A percentile compares a stretch with the other conserved stretches of the same genome.
These are phyloP conservation scores for Herpetomonas tarakana DNA, from an alignment of 208 protist species.

Conservation along the genomic window DNA sequence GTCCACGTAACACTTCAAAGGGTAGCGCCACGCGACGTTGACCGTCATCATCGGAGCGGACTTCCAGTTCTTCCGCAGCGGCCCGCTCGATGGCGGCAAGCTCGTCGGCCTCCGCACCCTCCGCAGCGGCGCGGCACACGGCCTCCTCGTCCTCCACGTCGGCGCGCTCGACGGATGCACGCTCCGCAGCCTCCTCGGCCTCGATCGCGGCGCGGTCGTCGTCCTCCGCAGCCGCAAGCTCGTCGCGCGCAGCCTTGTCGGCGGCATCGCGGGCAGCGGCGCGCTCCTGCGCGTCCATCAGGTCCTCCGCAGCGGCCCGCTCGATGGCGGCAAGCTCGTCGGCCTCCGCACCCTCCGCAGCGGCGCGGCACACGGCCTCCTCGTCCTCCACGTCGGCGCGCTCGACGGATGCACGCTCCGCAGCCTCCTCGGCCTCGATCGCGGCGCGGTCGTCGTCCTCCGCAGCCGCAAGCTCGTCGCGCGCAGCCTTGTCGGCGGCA, in stretches of 20 bases:
- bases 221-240: constrained; percentile 10
- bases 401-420: constrained; percentile 13
- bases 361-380: constrained; percentile 4
- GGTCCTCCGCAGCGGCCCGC: neutral
- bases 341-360: constrained; percentile 4
- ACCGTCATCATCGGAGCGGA: too few relatives aligned
- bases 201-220: constrained; percentile 18
- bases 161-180: constrained; percentile 10
- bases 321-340: neutral
- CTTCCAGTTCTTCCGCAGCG: too few relatives aligned
- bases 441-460: constrained; percentile 15
- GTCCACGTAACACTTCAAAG: neutral
- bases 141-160: constrained; percentile 9
- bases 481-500: constrained; percentile 9
- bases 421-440: constrained; percentile 29
- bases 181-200: constrained; percentile 24
- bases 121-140: constrained; percentile 1
- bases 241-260: constrained; percentile 1
- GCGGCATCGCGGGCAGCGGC: neutral
- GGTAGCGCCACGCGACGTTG: too few relatives aligned
- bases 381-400: constrained; percentile 9
- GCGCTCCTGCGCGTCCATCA: neutral
- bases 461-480: neutral
- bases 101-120: constrained; percentile 6
- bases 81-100: neutral